Evolutionary conservation across 108 stramenopile species (phyloP).

Genomic region (Hondaea fermentalgiana): DNA sequence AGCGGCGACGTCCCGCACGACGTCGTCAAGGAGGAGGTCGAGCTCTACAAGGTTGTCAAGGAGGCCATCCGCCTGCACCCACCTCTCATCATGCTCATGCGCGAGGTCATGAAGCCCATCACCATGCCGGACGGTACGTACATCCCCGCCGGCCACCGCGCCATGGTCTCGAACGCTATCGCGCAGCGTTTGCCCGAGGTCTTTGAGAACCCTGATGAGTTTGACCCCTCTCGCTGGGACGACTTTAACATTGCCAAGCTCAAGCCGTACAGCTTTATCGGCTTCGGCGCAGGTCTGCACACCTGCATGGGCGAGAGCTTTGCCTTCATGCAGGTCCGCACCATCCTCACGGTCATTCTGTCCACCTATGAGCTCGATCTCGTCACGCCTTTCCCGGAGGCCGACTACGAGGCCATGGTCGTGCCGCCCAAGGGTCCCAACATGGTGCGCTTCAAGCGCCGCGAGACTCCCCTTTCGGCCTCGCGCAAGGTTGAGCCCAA

Average conservation of each 20-base stretch:
- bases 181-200: constrained; percentile 78
- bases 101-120: constrained; percentile 67
- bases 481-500: background rate
- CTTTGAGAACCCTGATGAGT: constrained; percentile 75
- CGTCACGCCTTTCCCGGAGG: constrained; percentile 66
- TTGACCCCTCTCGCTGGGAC: constrained; percentile 75
- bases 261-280: constrained; percentile 71
- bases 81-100: constrained; percentile 93
- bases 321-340: constrained; percentile 96
- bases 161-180: constrained; percentile 79
- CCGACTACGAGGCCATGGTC: constrained; percentile 96
- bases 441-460: constrained; percentile 62
- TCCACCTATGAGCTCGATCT: constrained; percentile 78
- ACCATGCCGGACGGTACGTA: constrained; percentile 41
- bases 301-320: constrained; percentile 98
- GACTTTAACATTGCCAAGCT: constrained; percentile 72
- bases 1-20: constrained; percentile 44
- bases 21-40: constrained; percentile 66
- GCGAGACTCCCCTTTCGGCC: background rate
- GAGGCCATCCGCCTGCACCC: constrained; percentile 92
- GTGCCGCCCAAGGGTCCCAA: constrained; percentile 93
- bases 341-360: constrained; percentile 83
- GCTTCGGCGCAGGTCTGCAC: constrained; percentile 97
- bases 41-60: constrained; percentile 83
- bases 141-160: constrained; percentile 83